Base-by-base conservation (phyloP, 805 yeast species). In the Ascoidea asiatica region DNA sequence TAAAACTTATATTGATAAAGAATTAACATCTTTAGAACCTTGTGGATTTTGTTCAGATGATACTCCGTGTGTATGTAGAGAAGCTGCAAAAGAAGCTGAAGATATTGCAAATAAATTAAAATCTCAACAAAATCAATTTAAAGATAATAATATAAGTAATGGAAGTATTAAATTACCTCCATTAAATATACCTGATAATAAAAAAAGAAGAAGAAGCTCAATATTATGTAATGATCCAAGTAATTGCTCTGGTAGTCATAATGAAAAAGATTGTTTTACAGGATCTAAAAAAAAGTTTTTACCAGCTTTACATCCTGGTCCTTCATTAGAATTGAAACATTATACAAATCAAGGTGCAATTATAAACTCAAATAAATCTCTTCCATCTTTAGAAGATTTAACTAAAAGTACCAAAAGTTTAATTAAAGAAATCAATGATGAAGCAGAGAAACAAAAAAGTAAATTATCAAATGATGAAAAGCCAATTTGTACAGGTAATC, bases 41-140 rank as follows among this genome's bases (percentile, higher is more conserved):
- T 90, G 97, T 62, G 97, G 97, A 0, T 89, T 90, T 61, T 90
- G 97, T 57, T 77, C 95, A 0, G 95, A 85, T 52, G 92, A 79
- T 52, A 79, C 95, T 0, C 89, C 95, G 2, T 90, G 97, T 62
- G 83, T 90, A 2, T 90, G 97, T 59, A 75, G 90, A 21, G 96
- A 87, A 52, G 83, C 77, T 17, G 75, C 72, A 1, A 62, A 62
- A 18, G 70, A 63, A 43, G 63, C 65, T 35, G 63, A 62, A n/a
- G 62, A 61, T 15, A 56, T 29, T 15, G 35, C 35, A 11, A 29
- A 19, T 13, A 40, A 40, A 15, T 19, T 40, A 17, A 54, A 43
- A 29, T 11, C 8, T 15, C 15, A 29, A 8, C 15, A 8, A 8
- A 29, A 29, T 15, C 15, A 13, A 20, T 8, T 7, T 33, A 21